Base-by-base conservation (phyloP, 352 stramenopile species). In the Globisporangium abappressorium region DNA sequence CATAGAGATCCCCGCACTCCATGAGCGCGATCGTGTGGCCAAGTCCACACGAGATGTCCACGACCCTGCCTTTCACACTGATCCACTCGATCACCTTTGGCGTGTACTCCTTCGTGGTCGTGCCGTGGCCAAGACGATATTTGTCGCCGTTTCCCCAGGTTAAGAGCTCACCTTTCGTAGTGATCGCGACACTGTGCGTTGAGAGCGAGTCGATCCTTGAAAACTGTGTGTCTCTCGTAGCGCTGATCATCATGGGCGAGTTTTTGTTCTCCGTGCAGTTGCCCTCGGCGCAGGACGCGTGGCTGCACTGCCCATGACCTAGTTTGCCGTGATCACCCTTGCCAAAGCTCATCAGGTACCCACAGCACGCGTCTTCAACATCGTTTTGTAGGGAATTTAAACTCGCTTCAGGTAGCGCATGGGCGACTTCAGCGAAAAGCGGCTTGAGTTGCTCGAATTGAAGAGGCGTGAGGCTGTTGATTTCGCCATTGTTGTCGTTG, bases 211-310 rank as follows among this genome's bases (percentile, higher is more conserved):
- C 85, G n/a, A 95, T 87, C 59, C 87, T 90, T 1, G 71, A 59
- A 34, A 94, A 89, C 5, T 74, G 54, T 14, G 84, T 26, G 34
- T 84, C 84, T 12, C 70, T 74, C 2, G 77, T 90, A 1, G 84
- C 80, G 1, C 68, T 72, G 65, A 95, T 77, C 49, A 91, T 72
- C 6, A 84, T 93, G 2, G 87, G 85, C 0, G 80, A 69, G 33
- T 46, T 74, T 59, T 95, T 95, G 74, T 95, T 95, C 64, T 95
- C 87, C 0, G 86, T 94, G 57, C 87, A 95, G 34, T 94, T 93
- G 2, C 77, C 78, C 28, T 95, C 87, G 18, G 85, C 64, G 36
- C 87, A 95, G 1, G 75, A 71, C 5, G 74, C 56, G 58, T 94
- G 87, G 1, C 65, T 79, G 56, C 87, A 95, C 57, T 87, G 83